phyloP scores from a whole-genome alignment of 768 basidiomycete genomes.

The Kwoniella dejecticola region DNA sequence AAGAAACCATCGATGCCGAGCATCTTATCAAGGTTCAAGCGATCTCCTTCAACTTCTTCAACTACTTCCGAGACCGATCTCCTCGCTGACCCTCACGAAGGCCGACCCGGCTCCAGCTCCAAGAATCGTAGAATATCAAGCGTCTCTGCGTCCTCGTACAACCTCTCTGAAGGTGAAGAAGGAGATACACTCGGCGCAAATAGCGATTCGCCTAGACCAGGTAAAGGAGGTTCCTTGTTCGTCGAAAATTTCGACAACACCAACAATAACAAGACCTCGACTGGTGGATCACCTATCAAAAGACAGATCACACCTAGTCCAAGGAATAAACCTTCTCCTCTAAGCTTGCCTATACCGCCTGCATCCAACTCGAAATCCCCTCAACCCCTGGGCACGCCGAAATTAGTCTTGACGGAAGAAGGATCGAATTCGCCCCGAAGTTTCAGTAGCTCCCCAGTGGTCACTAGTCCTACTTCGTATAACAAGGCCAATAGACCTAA shows the following conservation, averaged over 20 bases:
- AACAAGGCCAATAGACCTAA: neutral
- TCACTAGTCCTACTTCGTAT: constrained; percentile 12
- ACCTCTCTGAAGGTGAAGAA: neutral
- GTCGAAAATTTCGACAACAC: constrained; percentile 18
- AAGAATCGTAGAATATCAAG: constrained; percentile 1
- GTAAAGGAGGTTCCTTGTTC: constrained; percentile 17
- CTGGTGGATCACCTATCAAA: constrained; percentile 12
- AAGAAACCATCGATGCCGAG: constrained; percentile 37
- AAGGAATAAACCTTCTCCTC: constrained; percentile 11
- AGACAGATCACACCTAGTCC: constrained; percentile 12
- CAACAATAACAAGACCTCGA: neutral
- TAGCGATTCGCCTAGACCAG: neutral
- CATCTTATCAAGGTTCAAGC: constrained; percentile 44
- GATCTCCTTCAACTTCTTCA: constrained; percentile 37
- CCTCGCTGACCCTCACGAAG: neutral
- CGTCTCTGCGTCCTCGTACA: constrained; percentile 5
- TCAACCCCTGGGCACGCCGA: constrained; percentile 37
- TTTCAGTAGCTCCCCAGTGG: constrained; percentile 24
- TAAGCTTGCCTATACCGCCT: constrained; percentile 17
- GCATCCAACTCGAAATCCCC: neutral
- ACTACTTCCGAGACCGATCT: constrained; percentile 16
- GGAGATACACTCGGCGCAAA: neutral
- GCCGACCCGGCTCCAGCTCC: constrained; percentile 10
- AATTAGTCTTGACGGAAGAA: constrained; percentile 43
- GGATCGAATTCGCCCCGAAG: constrained; percentile 43